These are phyloP conservation scores for Oryza brachyantha DNA, from an alignment of 176 grass and related monocot genomes.

Conservation along the genomic window DNA sequence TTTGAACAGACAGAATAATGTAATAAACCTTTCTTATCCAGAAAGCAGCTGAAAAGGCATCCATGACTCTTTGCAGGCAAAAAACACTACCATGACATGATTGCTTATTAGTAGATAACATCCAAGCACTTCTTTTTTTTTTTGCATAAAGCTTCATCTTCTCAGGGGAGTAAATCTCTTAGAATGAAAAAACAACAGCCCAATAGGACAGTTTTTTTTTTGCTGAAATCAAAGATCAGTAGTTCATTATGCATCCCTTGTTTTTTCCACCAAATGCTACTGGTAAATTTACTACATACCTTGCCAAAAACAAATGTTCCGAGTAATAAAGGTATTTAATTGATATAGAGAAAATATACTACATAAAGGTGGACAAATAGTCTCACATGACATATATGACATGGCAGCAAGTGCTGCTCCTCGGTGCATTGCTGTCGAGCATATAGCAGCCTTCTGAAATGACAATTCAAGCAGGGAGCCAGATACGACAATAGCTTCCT, in stretches of 20 bases:
- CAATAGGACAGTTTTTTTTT: background rate
- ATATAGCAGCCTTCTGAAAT: constrained; percentile 87
- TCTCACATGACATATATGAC: constrained; percentile 90
- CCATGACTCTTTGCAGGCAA: background rate
- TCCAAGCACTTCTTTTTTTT: background rate
- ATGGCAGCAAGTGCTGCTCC: constrained; percentile 85
- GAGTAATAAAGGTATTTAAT: background rate
- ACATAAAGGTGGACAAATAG: constrained; percentile 24
- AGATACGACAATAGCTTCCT: constrained; percentile 75
- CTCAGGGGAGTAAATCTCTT: background rate
- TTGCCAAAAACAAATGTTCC: constrained; percentile 8
- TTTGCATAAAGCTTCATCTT: constrained; percentile 11
- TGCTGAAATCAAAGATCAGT: background rate
- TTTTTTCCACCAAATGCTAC: background rate
- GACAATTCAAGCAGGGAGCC: constrained; percentile 75
- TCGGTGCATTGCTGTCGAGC: constrained; percentile 88
- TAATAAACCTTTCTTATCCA: constrained; percentile 1
- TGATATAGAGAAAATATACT: constrained; percentile 3
- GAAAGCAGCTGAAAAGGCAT: constrained; percentile 13
- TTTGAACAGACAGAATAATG: background rate
- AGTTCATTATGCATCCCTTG: background rate
- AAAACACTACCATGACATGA: background rate
- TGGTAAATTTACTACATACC: background rate
- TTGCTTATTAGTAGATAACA: background rate
- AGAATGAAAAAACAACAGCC: background rate